A percentile compares a stretch with the other conserved stretches of the same genome.
Conservation (phyloP, 306 rosid genomes). For the Prinsepia uniflora region DNA sequence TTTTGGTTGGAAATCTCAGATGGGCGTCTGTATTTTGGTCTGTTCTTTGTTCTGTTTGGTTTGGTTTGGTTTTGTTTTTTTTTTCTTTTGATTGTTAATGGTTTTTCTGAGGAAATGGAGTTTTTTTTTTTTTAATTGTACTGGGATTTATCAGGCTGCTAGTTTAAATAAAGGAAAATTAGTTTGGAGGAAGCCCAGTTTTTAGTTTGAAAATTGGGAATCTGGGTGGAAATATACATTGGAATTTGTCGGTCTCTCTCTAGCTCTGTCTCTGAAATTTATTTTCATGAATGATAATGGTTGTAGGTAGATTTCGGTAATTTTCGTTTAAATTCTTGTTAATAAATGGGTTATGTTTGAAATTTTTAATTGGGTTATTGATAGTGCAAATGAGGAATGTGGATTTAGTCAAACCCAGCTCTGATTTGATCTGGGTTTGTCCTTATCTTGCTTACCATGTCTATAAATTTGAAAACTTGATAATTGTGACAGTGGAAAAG, state of each 20-base stretch:
- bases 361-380: conserved; percentile 19
- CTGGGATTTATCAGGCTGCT: conserved; percentile 27
- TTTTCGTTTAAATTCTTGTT: conserved; percentile 4
- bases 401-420: conserved; percentile 12
- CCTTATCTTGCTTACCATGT: conserved; percentile 17
- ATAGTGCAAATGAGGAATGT: conserved; percentile 19
- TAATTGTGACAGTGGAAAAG: conserved; percentile 6
- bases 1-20: conserved; percentile 42
- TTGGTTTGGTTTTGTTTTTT: conserved; percentile 40
- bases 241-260: background rate
- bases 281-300: conserved; percentile 10
- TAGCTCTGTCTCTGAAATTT: conserved; percentile 11
- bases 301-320: conserved; percentile 26
- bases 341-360: conserved; percentile 12
- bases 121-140: conserved; percentile 29
- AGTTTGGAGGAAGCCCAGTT: conserved; percentile 9
- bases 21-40: conserved; percentile 45
- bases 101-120: conserved; percentile 32
- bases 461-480: background rate
- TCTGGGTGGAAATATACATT: conserved; percentile 23
- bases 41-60: conserved; percentile 29
- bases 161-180: conserved; percentile 21
- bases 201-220: conserved; percentile 19
- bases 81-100: conserved; percentile 37
- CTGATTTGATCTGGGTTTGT: conserved; percentile 23